These are phyloP conservation scores for Aspergillus bridgeri DNA, from an alignment of 495 filamentous ascomycete genomes.

Conservation along the genomic window DNA sequence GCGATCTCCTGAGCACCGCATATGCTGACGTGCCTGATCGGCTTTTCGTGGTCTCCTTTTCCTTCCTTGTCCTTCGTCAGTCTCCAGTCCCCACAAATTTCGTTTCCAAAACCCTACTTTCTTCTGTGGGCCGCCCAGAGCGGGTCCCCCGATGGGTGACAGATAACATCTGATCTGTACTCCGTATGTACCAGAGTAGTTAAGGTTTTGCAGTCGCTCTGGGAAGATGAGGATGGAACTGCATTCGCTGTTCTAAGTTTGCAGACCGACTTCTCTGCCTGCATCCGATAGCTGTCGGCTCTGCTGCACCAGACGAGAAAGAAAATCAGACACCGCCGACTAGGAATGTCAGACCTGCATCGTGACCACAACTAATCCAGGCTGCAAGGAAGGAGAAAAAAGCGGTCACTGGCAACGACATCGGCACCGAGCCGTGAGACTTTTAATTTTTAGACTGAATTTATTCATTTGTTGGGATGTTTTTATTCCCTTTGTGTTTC, in stretches of 20 bases:
- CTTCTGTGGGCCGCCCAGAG: not conserved
- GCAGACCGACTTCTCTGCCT: conserved; percentile 18
- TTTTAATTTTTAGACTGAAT: not conserved
- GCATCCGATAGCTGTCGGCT: not conserved
- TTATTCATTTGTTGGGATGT: no score
- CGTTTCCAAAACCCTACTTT: not conserved
- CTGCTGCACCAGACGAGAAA: not conserved
- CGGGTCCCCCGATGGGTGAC: conserved; percentile 9
- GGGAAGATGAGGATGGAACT: conserved; percentile 2
- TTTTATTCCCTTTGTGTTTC: not conserved
- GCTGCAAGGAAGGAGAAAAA: not conserved
- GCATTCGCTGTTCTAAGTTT: conserved; percentile 5
- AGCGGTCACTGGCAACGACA: not conserved
- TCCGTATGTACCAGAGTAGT: no score
- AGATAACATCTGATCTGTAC: conserved; percentile 13
- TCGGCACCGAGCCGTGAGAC: not conserved
- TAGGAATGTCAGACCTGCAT: not conserved
- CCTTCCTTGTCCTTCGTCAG: not conserved
- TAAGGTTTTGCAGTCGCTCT: conserved; percentile 1
- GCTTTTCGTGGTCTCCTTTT: conserved; percentile 2
- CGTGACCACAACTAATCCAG: no score
- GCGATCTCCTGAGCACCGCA: conserved; percentile 76
- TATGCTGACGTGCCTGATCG: conserved; percentile 52
- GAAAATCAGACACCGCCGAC: not conserved
- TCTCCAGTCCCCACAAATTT: not conserved